A percentile compares a stretch with the other conserved stretches of the same genome.
Evolutionary conservation across 208 protist genomes (phyloP).

Genomic region (Acanthamoeba sp.): DNA sequence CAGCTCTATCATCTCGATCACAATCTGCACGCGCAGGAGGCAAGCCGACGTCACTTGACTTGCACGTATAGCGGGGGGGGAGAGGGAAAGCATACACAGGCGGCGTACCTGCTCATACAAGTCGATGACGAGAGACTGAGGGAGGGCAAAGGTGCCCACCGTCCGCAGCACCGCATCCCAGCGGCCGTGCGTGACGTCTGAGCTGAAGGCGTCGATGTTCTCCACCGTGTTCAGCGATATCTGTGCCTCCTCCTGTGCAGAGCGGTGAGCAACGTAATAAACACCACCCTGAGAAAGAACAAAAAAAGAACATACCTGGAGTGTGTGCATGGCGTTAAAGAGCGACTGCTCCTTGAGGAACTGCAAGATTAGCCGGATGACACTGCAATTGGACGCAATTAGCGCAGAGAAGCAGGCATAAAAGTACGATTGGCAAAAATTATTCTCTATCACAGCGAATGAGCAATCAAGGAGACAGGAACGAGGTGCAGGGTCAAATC

Average conservation of each 20-base stretch:
- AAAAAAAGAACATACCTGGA: slow-evolving; percentile 52
- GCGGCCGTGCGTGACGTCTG: slow-evolving; percentile 47
- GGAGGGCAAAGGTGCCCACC: slow-evolving; percentile 40
- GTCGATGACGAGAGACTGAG: slow-evolving; percentile 71
- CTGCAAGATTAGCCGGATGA: slow-evolving; percentile 78
- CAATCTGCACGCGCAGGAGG: slow-evolving; percentile 65
- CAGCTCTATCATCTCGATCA: slow-evolving; percentile 76
- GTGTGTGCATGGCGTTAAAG: slow-evolving; percentile 54
- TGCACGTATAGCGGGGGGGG: no score
- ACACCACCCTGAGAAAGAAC: not conserved
- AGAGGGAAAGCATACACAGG: no score
- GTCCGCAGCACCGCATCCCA: slow-evolving; percentile 74
- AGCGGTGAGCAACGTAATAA: not conserved
- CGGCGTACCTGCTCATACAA: slow-evolving; percentile 77
- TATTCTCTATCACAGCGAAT: not conserved
- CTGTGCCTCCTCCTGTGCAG: slow-evolving; percentile 75
- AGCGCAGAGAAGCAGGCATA: not conserved
- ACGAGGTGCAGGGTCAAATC: not conserved
- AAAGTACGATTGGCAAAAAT: not conserved
- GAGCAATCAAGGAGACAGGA: not conserved
- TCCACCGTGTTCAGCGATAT: slow-evolving; percentile 77
- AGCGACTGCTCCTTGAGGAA: slow-evolving; percentile 76
- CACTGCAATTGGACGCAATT: slow-evolving; percentile 51
- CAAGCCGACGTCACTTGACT: no score
- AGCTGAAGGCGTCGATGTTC: slow-evolving; percentile 44